Base-by-base conservation (phyloP, 768 basidiomycete species). In the Leccinum ochraceum region DNA sequence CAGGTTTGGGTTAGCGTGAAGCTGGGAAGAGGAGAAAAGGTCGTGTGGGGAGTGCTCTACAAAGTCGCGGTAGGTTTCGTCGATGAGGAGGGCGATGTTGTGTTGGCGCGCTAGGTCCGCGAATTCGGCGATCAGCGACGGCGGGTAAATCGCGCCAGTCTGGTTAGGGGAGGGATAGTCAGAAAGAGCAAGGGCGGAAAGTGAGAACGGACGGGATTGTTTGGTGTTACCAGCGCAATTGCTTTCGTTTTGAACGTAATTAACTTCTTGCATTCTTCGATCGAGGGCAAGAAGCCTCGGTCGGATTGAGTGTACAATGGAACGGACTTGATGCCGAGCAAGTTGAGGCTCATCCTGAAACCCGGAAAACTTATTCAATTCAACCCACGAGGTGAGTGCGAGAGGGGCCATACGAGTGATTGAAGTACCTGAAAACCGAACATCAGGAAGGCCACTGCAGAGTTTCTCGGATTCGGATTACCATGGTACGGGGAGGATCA, bases 51-150 rank as follows among this genome's bases (percentile, higher is more conserved):
- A 66, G 5, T 74, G 67, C n/a, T 82, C 71, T 48, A 87, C 75
- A 67, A 94, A 93, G 70, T 94, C 92, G 13, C 92, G 82, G 73
- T 95, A 95, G 1, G 93, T 94, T 74, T 94, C 92, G 73, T 95
- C 93, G n/a, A 95, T 53, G 39, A 94, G 79, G 24, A 94, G 80
- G 0, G 90, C 87, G 17, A 93, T 66, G 1, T 79, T 76, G 28
- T 79, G 71, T 54, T 80, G 75, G 22, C 68, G 74, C 0, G 91
- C 89, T 3, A 94, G 81, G 0, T 75, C 64, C 2, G 82, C 81
- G 64, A 93, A 94, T 5, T 81, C 74, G 0, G 77, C 71, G 26
- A 94, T 72, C 6, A 90, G 78, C 0, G 72, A 66, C 0, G 83
- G 80, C 0, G 87, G 72, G 66, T 92, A 92, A 1, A 82, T 81